Evolutionary conservation across 2,329 filamentous ascomycete species (phyloP).

Genomic region (Trichophyton benhamiae): DNA sequence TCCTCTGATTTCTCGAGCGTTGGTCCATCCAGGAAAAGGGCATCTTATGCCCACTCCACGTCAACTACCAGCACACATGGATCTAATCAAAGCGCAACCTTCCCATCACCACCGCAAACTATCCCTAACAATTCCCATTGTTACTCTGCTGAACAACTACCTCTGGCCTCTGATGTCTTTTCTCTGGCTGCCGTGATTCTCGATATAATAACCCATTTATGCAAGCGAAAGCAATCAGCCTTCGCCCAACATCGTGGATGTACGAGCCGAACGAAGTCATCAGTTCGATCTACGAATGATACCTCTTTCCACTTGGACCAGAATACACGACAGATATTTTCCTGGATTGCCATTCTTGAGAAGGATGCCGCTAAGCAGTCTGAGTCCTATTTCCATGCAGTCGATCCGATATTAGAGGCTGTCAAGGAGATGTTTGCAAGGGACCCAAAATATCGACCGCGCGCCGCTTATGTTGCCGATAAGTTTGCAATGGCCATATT

Average conservation of each 20-base stretch:
- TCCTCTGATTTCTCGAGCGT: background rate
- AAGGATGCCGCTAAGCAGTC: conserved; percentile 36
- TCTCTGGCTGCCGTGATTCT: conserved; percentile 47
- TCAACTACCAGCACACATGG: background rate
- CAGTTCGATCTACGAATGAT: conserved; percentile 39
- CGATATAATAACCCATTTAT: conserved; percentile 47
- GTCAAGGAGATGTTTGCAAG: conserved; percentile 28
- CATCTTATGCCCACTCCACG: conserved; percentile 4
- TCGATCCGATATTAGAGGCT: conserved; percentile 28
- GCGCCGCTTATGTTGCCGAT: conserved; percentile 22
- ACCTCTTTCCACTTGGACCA: conserved; percentile 43
- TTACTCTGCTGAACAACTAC: background rate
- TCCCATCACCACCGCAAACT: background rate
- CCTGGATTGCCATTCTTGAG: conserved; percentile 43
- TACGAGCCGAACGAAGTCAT: conserved; percentile 34
- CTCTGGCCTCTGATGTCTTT: conserved; percentile 42
- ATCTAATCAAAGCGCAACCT: conserved; percentile 2
- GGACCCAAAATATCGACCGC: conserved; percentile 23
- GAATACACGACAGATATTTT: conserved; percentile 43
- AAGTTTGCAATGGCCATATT: conserved; percentile 17
- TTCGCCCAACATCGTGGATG: conserved; percentile 45
- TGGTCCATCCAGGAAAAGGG: background rate
- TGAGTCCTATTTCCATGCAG: conserved; percentile 26
- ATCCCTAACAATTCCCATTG: background rate
- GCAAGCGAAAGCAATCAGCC: conserved; percentile 44